Base-by-base conservation (phyloP, 805 yeast species). In the Saturnispora hagleri region DNA sequence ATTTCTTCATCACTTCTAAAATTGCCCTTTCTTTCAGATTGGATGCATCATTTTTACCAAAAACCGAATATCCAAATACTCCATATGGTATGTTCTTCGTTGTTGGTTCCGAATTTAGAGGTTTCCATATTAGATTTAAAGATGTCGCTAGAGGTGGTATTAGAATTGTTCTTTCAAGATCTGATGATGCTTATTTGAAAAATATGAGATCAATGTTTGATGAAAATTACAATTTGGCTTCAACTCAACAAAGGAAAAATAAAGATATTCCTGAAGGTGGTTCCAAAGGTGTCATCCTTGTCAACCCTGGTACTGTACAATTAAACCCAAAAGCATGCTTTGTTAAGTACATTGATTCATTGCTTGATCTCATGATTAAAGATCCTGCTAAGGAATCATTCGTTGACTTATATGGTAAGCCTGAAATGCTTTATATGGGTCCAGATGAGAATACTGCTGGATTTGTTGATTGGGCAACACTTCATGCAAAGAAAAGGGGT, bases 241-340 rank as follows among this genome's bases (percentile, higher is more conserved):
- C 84, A 51, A 91, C 99, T 43, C 99, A 91, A 71, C 99, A 93
- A 73, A 79, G 91, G 59, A 91, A 91, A 72, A 93, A 91, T 73
- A 91, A 91, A 74, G 99, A 91, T 73, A 93, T 91, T 54, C 98
- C 99, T 47, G 99, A 91, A 75, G 98, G 99, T 66, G 99, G 99
- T 36, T 88, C 97, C 41, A 91, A 91, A 69, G 99, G 99, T 72
- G 99, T 93, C 46, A 86, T 93, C 52, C 76, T 91, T 62, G 75
- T 91, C 59, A 70, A 78, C 57, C 83, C 86, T 43, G 86, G 86
- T 53, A 73, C 72, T 43, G 84, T 89, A 22, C 95, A 86, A 68
- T 86, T 80, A 41, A 80, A 83, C 62, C 89, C 95, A 48, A 81
- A 81, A 57, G 82, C 86, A 52, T 87, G 96, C 33, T 91, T 93